Evolutionary conservation across 331 rosid species (phyloP).

Genomic region (Arachis monticola): DNA sequence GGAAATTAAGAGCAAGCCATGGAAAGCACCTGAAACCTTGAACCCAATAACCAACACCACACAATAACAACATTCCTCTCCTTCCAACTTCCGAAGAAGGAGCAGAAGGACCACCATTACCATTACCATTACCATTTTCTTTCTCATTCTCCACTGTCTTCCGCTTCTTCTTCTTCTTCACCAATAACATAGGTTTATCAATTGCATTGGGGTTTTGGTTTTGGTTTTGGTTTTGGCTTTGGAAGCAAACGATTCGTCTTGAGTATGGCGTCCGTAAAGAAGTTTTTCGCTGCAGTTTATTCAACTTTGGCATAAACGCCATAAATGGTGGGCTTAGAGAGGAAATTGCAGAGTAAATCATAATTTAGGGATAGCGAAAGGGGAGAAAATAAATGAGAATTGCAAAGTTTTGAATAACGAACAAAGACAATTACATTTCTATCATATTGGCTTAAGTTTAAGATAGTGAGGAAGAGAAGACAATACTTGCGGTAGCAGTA

Average conservation of each 20-base stretch:
- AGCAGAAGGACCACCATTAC: not conserved
- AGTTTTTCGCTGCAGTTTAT: slow-evolving; percentile 20
- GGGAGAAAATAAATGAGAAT: not conserved
- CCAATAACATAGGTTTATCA: slow-evolving; percentile 34
- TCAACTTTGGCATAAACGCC: slow-evolving; percentile 19
- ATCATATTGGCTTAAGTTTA: not conserved
- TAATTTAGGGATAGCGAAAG: slow-evolving; percentile 20
- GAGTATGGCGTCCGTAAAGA: not conserved
- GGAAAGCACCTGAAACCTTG: slow-evolving; percentile 97
- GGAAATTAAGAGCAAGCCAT: slow-evolving; percentile 84
- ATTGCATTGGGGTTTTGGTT: slow-evolving; percentile 37
- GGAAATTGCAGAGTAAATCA: slow-evolving; percentile 52
- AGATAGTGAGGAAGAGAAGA: not conserved
- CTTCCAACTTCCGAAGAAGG: slow-evolving; percentile 38
- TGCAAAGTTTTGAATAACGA: not conserved
- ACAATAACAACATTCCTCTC: slow-evolving; percentile 56
- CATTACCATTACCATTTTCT: slow-evolving; percentile 17
- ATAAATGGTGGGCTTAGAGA: slow-evolving; percentile 42
- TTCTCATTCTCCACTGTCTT: slow-evolving; percentile 32
- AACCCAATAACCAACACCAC: slow-evolving; percentile 90
- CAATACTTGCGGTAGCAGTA: not conserved
- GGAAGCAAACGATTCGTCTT: slow-evolving; percentile 42
- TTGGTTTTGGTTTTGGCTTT: not conserved
- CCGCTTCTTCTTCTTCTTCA: slow-evolving; percentile 26
- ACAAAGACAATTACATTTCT: not conserved